Conservation (phyloP, 441 rosid species). For the Eutrema salsugineum region DNA sequence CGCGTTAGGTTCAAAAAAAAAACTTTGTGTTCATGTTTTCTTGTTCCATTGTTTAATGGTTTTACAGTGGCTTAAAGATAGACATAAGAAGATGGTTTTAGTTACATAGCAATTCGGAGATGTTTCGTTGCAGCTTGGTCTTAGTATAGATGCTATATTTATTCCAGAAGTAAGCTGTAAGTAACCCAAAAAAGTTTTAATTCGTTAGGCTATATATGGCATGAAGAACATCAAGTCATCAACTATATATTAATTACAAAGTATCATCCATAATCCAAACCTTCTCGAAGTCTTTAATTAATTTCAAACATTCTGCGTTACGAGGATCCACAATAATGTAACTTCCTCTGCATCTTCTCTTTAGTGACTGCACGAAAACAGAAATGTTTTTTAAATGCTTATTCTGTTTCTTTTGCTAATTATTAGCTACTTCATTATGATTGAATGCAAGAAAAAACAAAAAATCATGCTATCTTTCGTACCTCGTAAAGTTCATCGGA, state of each 20-base stretch:
- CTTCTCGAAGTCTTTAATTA: conserved; percentile 23
- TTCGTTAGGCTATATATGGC: neutral
- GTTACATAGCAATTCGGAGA: neutral
- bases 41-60: neutral
- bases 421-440: neutral
- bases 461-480: neutral
- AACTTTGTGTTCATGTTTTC: too few relatives aligned
- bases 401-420: too few relatives aligned
- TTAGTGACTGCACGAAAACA: conserved; percentile 34
- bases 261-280: conserved; percentile 1
- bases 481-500: conserved; percentile 52
- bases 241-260: neutral
- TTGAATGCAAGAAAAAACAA: neutral
- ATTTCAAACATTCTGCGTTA: conserved; percentile 35
- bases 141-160: neutral
- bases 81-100: neutral
- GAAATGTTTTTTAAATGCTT: neutral
- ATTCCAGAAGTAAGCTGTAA: neutral
- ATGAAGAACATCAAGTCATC: too few relatives aligned
- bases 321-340: conserved; percentile 18
- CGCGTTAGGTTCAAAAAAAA: neutral
- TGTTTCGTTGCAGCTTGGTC: neutral
- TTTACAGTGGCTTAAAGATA: neutral
- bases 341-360: conserved; percentile 36
- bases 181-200: neutral